phyloP scores from a whole-genome alignment of 768 basidiomycete species.

The Lentinula aciculospora region DNA sequence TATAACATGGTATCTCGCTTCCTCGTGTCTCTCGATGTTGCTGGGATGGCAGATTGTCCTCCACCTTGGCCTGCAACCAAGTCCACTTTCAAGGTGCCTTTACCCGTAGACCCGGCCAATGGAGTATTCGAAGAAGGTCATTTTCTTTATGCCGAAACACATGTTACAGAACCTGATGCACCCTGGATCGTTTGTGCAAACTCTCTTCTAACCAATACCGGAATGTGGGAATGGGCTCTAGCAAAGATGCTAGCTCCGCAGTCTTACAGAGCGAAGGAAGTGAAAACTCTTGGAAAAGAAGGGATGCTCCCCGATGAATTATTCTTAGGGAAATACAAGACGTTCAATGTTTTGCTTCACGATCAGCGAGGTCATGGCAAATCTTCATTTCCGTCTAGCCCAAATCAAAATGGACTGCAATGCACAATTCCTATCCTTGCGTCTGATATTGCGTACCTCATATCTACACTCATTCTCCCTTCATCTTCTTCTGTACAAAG shows the following conservation, averaged over 20 bases:
- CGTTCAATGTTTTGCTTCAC: slow-evolving; percentile 43
- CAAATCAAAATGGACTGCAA: background rate
- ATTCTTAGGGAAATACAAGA: slow-evolving; percentile 14
- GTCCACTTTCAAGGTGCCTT: slow-evolving; percentile 25
- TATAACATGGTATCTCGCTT: slow-evolving; percentile 75
- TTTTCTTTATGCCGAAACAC: slow-evolving; percentile 36
- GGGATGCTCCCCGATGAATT: slow-evolving; percentile 6
- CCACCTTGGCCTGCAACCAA: slow-evolving; percentile 44
- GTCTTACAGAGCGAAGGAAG: background rate
- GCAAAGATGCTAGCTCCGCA: slow-evolving; percentile 31
- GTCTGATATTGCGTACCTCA: slow-evolving; percentile 34
- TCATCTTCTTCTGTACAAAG: slow-evolving; percentile 2
- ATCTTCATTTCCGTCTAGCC: slow-evolving; percentile 28
- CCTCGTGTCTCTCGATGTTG: slow-evolving; percentile 55
- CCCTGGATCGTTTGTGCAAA: slow-evolving; percentile 50
- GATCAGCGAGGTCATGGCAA: slow-evolving; percentile 48
- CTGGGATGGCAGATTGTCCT: slow-evolving; percentile 37
- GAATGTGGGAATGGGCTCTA: slow-evolving; percentile 42
- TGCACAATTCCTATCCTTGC: slow-evolving; percentile 41
- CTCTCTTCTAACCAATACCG: slow-evolving; percentile 40
- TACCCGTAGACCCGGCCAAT: slow-evolving; percentile 19
- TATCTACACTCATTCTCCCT: slow-evolving; percentile 27
- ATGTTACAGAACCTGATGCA: slow-evolving; percentile 30
- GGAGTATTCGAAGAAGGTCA: slow-evolving; percentile 18
- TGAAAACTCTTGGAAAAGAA: background rate